Percentiles rank a stretch among this genome's conserved stretches.
These are phyloP conservation scores for Carex myosuroides DNA, from an alignment of 176 grass and related monocot species.

Conservation along the genomic window DNA sequence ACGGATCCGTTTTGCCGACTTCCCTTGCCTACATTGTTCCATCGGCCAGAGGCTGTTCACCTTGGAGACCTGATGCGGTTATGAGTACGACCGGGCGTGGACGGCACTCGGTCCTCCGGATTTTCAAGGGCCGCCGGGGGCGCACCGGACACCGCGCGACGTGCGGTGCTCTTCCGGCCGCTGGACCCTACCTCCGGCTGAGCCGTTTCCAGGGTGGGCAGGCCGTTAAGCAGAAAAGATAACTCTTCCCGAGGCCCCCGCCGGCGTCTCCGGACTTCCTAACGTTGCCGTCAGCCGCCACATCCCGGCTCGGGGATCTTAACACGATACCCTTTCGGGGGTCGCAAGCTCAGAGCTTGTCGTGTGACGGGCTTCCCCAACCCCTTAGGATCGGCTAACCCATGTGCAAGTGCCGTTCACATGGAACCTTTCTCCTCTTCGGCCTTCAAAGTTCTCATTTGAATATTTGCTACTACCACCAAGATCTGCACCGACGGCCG, in stretches of 20 bases:
- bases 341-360: too few relatives aligned
- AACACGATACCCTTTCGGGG: constrained; percentile 35
- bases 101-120: too few relatives aligned
- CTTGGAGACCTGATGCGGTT: too few relatives aligned
- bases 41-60: too few relatives aligned
- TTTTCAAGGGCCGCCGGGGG: too few relatives aligned
- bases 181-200: too few relatives aligned
- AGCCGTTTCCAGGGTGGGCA: too few relatives aligned
- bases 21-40: too few relatives aligned
- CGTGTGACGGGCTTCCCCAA: constrained; percentile 28
- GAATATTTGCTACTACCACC: constrained; percentile 76
- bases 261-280: constrained; percentile 40
- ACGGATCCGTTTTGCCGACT: too few relatives aligned
- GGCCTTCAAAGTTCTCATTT: constrained; percentile 78
- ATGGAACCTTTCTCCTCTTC: constrained; percentile 89
- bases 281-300: constrained; percentile 42
- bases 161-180: too few relatives aligned
- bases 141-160: too few relatives aligned
- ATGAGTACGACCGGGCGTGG: too few relatives aligned
- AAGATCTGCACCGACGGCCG: constrained; percentile 58
- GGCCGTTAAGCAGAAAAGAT: constrained; percentile 47
- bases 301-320: constrained; percentile 48
- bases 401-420: constrained; percentile 35
- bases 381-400: constrained; percentile 44
- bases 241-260: constrained; percentile 45